Percentiles rank a stretch among this genome's conserved stretches.
These are phyloP conservation scores for Leccinum fibrillosum DNA, from an alignment of 768 basidiomycete species.

Conservation along the genomic window DNA sequence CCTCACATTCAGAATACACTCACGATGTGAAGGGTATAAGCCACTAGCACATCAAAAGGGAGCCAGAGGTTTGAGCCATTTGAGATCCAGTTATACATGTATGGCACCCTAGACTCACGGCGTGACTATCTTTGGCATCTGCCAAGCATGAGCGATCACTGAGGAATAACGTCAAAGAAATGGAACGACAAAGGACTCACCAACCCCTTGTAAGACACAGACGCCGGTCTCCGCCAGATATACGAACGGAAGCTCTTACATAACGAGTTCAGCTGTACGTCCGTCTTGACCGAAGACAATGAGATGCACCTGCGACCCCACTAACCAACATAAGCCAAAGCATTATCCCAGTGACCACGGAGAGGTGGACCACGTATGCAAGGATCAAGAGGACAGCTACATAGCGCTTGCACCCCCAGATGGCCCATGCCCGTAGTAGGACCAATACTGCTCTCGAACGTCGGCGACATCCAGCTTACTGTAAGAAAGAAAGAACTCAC, in stretches of 20 bases:
- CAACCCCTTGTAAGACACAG: neutral
- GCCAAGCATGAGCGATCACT: neutral
- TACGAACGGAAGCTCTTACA: neutral
- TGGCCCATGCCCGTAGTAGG: neutral
- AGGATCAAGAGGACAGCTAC: neutral
- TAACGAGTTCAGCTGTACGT: neutral
- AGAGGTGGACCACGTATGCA: constrained; percentile 1
- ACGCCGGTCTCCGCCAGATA: neutral
- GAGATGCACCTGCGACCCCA: neutral
- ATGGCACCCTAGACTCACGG: neutral
- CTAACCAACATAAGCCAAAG: rapidly evolving
- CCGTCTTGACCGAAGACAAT: neutral
- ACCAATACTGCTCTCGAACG: neutral
- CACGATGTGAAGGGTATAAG: neutral
- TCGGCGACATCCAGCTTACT: neutral
- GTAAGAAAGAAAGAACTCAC: neutral
- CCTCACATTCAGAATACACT: neutral
- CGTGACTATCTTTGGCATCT: neutral
- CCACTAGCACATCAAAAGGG: neutral
- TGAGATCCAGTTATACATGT: neutral
- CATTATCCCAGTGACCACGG: neutral
- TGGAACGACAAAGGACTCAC: neutral
- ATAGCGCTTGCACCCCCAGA: neutral
- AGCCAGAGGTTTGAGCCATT: neutral
- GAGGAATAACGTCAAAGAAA: neutral